phyloP scores from a whole-genome alignment of 192 early-diverging fungal species.

The Umbelopsis vinacea region DNA sequence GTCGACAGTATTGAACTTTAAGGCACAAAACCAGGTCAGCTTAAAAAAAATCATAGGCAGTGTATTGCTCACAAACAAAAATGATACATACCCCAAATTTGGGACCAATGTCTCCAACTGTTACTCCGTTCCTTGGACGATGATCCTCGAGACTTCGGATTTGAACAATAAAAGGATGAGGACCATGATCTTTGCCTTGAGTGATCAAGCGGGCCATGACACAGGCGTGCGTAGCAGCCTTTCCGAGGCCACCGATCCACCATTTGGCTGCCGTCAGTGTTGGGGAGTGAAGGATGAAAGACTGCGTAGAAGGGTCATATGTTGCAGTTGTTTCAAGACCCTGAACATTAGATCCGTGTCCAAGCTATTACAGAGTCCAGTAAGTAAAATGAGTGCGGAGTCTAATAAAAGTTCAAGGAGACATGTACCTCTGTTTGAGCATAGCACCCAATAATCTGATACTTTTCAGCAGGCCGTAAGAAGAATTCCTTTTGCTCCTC shows the following conservation, averaged over 20 bases:
- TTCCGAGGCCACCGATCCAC: slow-evolving; percentile 71
- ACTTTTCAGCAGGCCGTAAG: slow-evolving; percentile 66
- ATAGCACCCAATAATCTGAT: slow-evolving; percentile 87
- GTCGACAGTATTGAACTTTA: slow-evolving; percentile 34
- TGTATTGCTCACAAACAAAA: slow-evolving; percentile 51
- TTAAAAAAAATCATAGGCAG: slow-evolving; percentile 37
- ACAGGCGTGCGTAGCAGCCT: slow-evolving; percentile 58
- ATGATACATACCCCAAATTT: slow-evolving; percentile 48
- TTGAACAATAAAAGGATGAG: slow-evolving; percentile 71
- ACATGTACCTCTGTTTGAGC: slow-evolving; percentile 80
- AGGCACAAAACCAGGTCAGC: background rate
- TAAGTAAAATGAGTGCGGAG: background rate
- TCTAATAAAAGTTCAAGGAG: background rate
- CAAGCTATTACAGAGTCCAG: slow-evolving; percentile 28
- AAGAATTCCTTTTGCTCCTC: slow-evolving; percentile 79
- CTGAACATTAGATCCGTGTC: slow-evolving; percentile 85
- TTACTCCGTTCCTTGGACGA: slow-evolving; percentile 60
- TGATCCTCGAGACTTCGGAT: slow-evolving; percentile 63
- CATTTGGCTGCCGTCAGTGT: slow-evolving; percentile 57
- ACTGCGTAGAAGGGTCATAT: slow-evolving; percentile 70
- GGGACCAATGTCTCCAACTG: slow-evolving; percentile 68
- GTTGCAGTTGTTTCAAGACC: slow-evolving; percentile 92
- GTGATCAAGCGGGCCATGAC: slow-evolving; percentile 65
- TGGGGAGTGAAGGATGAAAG: slow-evolving; percentile 74
- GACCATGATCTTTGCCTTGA: slow-evolving; percentile 62